Evolutionary conservation across 371 early-diverging fungal genomes (phyloP).

Genomic region (Mortierella sp.): DNA sequence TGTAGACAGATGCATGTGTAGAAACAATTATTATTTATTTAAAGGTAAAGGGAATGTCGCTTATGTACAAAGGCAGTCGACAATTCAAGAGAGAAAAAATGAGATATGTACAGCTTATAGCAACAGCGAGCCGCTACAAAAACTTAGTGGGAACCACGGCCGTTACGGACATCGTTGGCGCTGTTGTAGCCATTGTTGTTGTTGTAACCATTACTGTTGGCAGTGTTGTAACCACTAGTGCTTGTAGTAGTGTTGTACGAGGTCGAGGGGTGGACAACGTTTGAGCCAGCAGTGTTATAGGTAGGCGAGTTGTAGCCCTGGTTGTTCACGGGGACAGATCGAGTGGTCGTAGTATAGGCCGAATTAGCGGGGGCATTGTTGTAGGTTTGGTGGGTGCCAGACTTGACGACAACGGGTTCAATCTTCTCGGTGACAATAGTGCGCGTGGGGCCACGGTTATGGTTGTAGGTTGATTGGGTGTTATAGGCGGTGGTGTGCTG

Average conservation of each 20-base stretch:
- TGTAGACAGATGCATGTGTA: not conserved
- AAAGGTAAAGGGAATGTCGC: not conserved
- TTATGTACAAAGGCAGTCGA: not conserved
- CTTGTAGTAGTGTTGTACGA: constrained; percentile 24
- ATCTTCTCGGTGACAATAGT: constrained; percentile 58
- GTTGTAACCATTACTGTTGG: not conserved
- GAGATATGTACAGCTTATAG: not conserved
- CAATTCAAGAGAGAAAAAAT: not conserved
- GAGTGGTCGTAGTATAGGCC: constrained; percentile 1
- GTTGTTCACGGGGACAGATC: not conserved
- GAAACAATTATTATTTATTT: constrained; percentile 2
- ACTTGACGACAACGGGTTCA: constrained; percentile 53
- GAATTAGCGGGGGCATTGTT: not conserved
- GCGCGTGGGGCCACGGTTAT: constrained; percentile 33
- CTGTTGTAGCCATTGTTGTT: constrained; percentile 10
- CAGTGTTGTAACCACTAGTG: not conserved
- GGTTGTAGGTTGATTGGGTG: not conserved
- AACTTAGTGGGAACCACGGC: not conserved
- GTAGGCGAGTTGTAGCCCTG: not conserved
- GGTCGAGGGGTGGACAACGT: constrained; percentile 1
- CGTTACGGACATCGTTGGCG: constrained; percentile 5
- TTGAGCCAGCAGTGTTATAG: not conserved
- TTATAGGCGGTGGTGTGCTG: constrained; percentile 20
- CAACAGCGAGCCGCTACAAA: not conserved
- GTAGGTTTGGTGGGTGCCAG: constrained; percentile 18